These are phyloP conservation scores for Singerocomus inundabilis DNA, from an alignment of 1,284 basidiomycete species.

Conservation along the genomic window DNA sequence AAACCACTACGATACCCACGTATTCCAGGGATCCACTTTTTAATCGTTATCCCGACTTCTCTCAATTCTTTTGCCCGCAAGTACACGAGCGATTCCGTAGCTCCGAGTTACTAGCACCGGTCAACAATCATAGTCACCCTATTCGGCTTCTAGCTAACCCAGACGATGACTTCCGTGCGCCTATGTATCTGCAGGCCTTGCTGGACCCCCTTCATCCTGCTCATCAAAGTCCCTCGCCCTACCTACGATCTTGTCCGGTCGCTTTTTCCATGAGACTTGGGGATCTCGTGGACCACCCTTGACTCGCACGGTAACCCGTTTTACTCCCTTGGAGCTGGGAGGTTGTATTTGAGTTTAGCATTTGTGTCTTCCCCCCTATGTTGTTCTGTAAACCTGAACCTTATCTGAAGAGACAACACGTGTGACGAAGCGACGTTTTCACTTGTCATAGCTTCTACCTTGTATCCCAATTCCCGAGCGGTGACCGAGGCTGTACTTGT, in stretches of 20 bases:
- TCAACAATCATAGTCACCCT: neutral
- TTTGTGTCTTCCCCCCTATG: neutral
- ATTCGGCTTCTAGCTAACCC: neutral
- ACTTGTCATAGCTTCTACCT: neutral
- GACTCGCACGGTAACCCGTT: neutral
- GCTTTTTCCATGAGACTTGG: slow-evolving; percentile 22
- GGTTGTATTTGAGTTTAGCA: neutral
- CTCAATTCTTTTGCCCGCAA: slow-evolving; percentile 29
- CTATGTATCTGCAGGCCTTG: neutral
- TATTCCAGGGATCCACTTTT: slow-evolving; percentile 34
- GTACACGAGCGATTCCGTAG: slow-evolving; percentile 10
- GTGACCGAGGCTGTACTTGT: slow-evolving; percentile 45
- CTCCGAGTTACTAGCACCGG: slow-evolving; percentile 1
- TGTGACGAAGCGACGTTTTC: slow-evolving; percentile 3
- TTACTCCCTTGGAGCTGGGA: neutral
- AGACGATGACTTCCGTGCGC: neutral
- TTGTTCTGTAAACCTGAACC: slow-evolving; percentile 17
- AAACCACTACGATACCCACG: slow-evolving; percentile 2
- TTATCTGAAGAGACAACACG: neutral
- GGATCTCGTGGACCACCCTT: slow-evolving; percentile 12
- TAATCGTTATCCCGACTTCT: slow-evolving; percentile 35
- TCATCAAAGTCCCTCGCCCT: neutral
- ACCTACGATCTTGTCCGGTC: slow-evolving; percentile 18
- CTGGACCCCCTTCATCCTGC: neutral
- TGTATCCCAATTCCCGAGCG: slow-evolving; percentile 5